Base-by-base conservation (phyloP, 805 yeast genomes). In the Wickerhamiella dianesei region DNA sequence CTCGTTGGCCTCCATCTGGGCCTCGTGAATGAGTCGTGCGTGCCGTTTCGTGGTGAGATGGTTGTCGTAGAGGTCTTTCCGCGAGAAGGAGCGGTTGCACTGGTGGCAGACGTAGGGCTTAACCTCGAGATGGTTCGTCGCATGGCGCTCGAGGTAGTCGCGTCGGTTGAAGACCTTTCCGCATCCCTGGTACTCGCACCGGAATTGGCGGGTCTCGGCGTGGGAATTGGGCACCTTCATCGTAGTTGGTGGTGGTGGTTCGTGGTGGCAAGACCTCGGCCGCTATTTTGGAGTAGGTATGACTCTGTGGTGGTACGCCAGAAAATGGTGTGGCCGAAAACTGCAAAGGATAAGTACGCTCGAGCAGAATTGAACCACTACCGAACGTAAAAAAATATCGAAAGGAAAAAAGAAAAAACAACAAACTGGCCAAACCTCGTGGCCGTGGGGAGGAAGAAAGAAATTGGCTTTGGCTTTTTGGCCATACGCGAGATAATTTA, bases 111-210 rank as follows among this genome's bases (percentile, higher is more conserved):
- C 48, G 45, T 41, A 63, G 16, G 67, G 67, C 50, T 63, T 63
- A n/a, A 63, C 59, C 3, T 55, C 54, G 16, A 62, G 51, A 45
- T 63, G 67, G 50, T 64, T 64, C n/a, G 62, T 61, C 19, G 65
- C 59, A 46, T 64, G 68, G 6, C 67, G 49, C 46, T 62, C 66
- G 25, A 63, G 52, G 42, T 63, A 63, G 48, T 63, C 67, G 3
- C 64, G 49, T 9, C 67, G 58, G 44, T 61, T 61, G 51, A 63
- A 63, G 44, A 57, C 57, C 49, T 63, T 63, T 36, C 48, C 54
- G 50, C 67, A 63, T 17, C 65, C 64, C 2, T 56, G 57, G 40
- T 47, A 54, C 13, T 53, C 44, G 70, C 76, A 52, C 62, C 50
- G 49, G 50, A 57, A 62, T 44, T 51, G 58, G 44, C 21, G 21